Evolutionary conservation across 495 filamentous ascomycete genomes (phyloP).

Genomic region (Podospora pseudocomata): DNA sequence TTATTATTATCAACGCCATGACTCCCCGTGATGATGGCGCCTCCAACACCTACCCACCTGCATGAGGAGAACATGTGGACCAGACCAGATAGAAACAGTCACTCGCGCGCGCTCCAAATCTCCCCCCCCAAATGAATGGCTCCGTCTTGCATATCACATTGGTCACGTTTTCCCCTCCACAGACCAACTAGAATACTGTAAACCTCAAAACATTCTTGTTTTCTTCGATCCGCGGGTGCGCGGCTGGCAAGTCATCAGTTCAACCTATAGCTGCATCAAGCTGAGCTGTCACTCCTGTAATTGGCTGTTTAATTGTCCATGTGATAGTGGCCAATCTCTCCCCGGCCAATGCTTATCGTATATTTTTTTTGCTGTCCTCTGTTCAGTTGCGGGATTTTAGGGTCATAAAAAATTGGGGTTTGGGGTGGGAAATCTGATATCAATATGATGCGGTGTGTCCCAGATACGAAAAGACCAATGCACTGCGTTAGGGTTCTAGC

Average conservation of each 20-base stretch:
- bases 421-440: background rate
- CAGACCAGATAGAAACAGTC: background rate
- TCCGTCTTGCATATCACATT: background rate
- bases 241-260: background rate
- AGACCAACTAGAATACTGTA: background rate
- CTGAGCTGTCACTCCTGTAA: background rate
- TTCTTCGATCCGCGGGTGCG: no score
- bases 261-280: background rate
- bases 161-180: background rate
- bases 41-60: background rate
- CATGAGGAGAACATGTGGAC: background rate
- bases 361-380: no score
- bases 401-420: background rate
- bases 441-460: background rate
- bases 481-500: background rate
- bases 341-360: background rate
- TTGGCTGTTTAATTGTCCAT: background rate
- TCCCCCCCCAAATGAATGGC: no score
- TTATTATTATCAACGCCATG: background rate
- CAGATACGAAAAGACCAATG: background rate
- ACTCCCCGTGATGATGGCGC: background rate
- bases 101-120: background rate
- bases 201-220: background rate
- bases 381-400: background rate
- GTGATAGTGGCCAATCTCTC: conserved; percentile 5